Evolutionary conservation across 208 protist genomes (phyloP), one percentile per base, ranked within the genome.

Genomic region (Leishmania lainsoni): DNA sequence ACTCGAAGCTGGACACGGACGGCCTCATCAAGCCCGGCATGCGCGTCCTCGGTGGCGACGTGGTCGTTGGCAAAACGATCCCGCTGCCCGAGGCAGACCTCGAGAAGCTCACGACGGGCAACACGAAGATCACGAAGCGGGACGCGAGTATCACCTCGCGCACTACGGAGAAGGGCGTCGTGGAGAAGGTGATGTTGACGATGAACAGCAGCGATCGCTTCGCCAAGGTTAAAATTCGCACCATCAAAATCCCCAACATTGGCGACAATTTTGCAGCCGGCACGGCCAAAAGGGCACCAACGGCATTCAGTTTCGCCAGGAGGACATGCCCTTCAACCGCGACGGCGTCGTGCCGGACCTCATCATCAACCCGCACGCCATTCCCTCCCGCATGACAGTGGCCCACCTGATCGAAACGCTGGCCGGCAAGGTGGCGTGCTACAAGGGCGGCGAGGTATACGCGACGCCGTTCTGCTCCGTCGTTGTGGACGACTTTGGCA

Each of bases 351-450:
- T 91, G 69, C 99, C 99, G 3, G 99, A 99, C 87, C 97, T 99
- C 77, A 99, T 99, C 91, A 99, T 99, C 99, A 99, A 99, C 90
- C 99, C 99, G n/a, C 99, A 99, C 89, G 99, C 99, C 79, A 99
- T 99, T 90, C 99, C 99, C 49, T 99, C 95, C 69, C 98, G 99
- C 84, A 99, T 99, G 99, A 99, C 99, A 52, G 98, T 99, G 26
- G 99, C 99, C 17, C 99, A 99, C 86, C 90, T 99, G 61, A 98
- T 99, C 61, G 99, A 99, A 86, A 95, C 80, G 20, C 81, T 90
- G 10, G 80, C 81, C 16, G 84, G 83, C 77, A 92, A 88, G 86
- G 92, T 99, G 26, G 79, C 99, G 3, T 96, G 92, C 58, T 99
- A 99, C 77, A 99, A 99, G 91, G 98, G 97, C 26, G 98, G 90